Evolutionary conservation across 2,329 filamentous ascomycete species (phyloP).

Genomic region (Rachicladosporium sp.): DNA sequence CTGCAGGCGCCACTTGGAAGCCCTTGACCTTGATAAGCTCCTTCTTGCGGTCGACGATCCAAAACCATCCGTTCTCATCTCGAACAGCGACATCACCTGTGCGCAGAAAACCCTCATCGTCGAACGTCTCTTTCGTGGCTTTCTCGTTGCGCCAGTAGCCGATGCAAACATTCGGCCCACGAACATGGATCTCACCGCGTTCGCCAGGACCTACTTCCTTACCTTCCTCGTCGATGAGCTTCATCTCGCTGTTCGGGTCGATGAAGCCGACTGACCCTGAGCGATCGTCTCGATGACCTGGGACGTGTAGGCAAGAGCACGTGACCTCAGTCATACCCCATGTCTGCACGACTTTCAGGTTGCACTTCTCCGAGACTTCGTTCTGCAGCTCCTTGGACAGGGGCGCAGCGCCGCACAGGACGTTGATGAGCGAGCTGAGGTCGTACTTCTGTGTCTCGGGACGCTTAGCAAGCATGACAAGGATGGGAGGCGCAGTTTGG

Average conservation of each 20-base stretch:
- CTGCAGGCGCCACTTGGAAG: slow-evolving; percentile 37
- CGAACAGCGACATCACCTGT: slow-evolving; percentile 78
- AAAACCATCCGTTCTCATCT: slow-evolving; percentile 69
- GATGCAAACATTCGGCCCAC: slow-evolving; percentile 67
- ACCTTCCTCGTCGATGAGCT: slow-evolving; percentile 55
- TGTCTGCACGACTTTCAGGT: slow-evolving; percentile 76
- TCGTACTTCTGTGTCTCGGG: slow-evolving; percentile 71
- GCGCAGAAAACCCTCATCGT: slow-evolving; percentile 71
- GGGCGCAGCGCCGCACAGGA: slow-evolving; percentile 80
- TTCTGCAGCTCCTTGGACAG: slow-evolving; percentile 70
- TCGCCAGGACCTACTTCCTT: slow-evolving; percentile 51
- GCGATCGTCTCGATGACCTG: slow-evolving; percentile 21
- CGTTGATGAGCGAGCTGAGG: slow-evolving; percentile 62
- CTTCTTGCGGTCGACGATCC: slow-evolving; percentile 76
- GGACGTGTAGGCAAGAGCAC: slow-evolving; percentile 39
- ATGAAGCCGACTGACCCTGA: slow-evolving; percentile 63
- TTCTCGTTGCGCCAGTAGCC: slow-evolving; percentile 66
- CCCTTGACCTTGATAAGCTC: slow-evolving; percentile 45
- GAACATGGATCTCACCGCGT: slow-evolving; percentile 50
- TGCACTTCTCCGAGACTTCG: slow-evolving; percentile 59
- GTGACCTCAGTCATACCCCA: slow-evolving; percentile 82
- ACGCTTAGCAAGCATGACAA: slow-evolving; percentile 68
- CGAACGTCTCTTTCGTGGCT: slow-evolving; percentile 58
- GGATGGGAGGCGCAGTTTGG: slow-evolving; percentile 74
- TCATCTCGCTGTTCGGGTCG: slow-evolving; percentile 66